Evolutionary conservation across 805 yeast species (phyloP), one percentile per base, ranked within the genome.

Genomic region (Metschnikowia lochheadii): DNA sequence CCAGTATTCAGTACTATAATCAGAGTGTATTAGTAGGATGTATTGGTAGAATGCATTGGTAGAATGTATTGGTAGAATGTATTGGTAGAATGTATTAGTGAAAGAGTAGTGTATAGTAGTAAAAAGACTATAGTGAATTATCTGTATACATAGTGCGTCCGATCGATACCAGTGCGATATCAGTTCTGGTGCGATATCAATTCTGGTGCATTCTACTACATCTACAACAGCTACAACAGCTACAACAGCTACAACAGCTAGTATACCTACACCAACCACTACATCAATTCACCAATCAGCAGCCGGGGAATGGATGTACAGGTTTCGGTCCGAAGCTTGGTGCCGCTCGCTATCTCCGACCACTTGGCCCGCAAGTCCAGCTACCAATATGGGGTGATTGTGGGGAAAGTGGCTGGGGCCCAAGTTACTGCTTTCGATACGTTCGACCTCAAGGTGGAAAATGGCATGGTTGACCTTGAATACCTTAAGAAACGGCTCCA

Each of bases 341-440:
- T 66, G 5, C 54, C 71, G 20, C 59, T 69, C 43, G 63, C 64
- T 31, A 57, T 69, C 2, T 58, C 70, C 3, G 74, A 69, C 56
- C 67, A 62, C 34, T 46, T 60, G 3, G 53, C 67, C 10, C 57
- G 75, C 37, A 49, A 55, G 3, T 48, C 55, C 7, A 35, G 47
- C 2, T 53, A 49, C 34, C 46, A 45, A 2, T 56, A 61, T 50
- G 77, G 76, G 0, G 58, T 69, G 3, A 49, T 72, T 18, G 49
- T 69, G 14, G 76, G 76, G 1, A 32, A 43, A 6, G 47, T 23
- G 3, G 18, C 50, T 5, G 23, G 29, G 1, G 13, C 46, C 6
- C 18, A 43, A 20, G 51, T 62, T 3, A 50, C 54, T 1, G 54
- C 65, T 6, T 23, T 48, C 20, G 65, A 64, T n/a, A 63, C 70